Conservation (phyloP, 331 rosid species). For the Arachis monticola region DNA sequence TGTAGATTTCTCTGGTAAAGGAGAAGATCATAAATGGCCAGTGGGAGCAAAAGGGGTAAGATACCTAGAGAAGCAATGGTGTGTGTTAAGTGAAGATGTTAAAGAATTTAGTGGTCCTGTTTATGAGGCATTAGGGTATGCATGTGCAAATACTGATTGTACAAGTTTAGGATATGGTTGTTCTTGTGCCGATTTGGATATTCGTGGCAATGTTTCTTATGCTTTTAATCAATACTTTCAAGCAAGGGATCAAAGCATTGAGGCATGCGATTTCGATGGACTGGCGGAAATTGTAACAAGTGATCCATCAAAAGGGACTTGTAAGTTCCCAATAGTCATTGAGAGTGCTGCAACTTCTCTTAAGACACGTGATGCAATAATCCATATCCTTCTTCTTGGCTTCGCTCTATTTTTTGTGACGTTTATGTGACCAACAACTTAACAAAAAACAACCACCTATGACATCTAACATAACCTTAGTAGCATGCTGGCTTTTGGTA, state of each 20-base stretch:
- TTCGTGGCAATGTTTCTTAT: conserved; percentile 39
- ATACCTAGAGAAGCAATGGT: conserved; percentile 42
- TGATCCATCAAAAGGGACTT: conserved; percentile 46
- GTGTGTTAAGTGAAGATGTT: conserved; percentile 26
- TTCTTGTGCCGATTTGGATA: conserved; percentile 29
- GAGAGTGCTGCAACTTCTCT: conserved; percentile 20
- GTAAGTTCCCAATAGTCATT: conserved; percentile 37
- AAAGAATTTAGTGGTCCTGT: conserved; percentile 15
- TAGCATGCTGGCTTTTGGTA: too few species aligned
- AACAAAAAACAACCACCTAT: too few species aligned
- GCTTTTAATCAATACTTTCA: conserved; percentile 74
- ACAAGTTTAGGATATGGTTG: conserved; percentile 44
- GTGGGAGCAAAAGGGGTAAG: conserved; percentile 37
- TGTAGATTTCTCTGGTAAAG: conserved; percentile 40
- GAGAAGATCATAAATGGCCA: conserved; percentile 33
- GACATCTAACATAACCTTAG: too few species aligned
- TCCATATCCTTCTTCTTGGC: conserved; percentile 32
- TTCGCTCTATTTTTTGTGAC: conserved; percentile 7
- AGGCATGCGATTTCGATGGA: conserved; percentile 51
- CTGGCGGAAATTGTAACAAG: conserved; percentile 18
- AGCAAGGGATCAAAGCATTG: conserved; percentile 58
- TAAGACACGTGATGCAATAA: neutral
- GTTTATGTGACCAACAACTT: neutral
- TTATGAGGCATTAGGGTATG: conserved; percentile 25
- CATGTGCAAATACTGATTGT: conserved; percentile 45